phyloP scores from a whole-genome alignment of 78 protist species.

The Blattamonas nauphoetae region DNA sequence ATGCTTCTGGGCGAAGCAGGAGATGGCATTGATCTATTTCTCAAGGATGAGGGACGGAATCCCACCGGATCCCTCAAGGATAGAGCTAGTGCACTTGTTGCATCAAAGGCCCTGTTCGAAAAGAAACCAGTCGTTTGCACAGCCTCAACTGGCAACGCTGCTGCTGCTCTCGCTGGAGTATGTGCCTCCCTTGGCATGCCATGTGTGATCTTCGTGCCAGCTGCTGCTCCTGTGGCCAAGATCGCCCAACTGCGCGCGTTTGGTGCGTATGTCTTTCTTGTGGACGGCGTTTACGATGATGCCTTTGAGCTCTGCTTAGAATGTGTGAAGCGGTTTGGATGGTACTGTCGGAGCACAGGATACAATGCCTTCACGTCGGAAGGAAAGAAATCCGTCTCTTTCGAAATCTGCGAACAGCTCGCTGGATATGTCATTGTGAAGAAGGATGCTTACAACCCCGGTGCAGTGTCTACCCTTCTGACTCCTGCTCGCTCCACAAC shows the following conservation, averaged over 20 bases:
- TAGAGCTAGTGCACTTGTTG: slow-evolving; percentile 35
- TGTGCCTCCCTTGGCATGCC: slow-evolving; percentile 6
- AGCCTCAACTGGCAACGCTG: slow-evolving; percentile 51
- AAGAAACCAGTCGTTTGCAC: slow-evolving; percentile 16
- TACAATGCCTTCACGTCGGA: slow-evolving; percentile 40
- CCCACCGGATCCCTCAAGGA: slow-evolving; percentile 46
- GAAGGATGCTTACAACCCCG: neutral
- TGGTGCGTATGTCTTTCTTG: slow-evolving; percentile 28
- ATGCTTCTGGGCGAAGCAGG: neutral
- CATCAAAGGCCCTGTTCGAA: neutral
- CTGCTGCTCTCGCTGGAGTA: slow-evolving; percentile 32
- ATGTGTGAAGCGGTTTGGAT: neutral
- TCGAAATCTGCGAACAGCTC: slow-evolving; percentile 43
- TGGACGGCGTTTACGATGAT: slow-evolving; percentile 37
- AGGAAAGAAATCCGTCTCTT: slow-evolving; percentile 47
- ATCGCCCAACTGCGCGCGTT: slow-evolving; percentile 28
- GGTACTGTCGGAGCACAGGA: slow-evolving; percentile 34
- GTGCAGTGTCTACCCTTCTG: neutral
- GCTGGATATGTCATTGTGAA: neutral
- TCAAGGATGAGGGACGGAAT: slow-evolving; percentile 44
- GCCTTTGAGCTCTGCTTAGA: slow-evolving; percentile 24
- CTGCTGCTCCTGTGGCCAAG: slow-evolving; percentile 35
- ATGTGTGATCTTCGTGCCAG: slow-evolving; percentile 27
- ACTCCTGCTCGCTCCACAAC: neutral
- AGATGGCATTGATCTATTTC: neutral